These are phyloP conservation scores for Clonostachys rhizophaga DNA, from an alignment of 2,329 filamentous ascomycete species.

Conservation along the genomic window DNA sequence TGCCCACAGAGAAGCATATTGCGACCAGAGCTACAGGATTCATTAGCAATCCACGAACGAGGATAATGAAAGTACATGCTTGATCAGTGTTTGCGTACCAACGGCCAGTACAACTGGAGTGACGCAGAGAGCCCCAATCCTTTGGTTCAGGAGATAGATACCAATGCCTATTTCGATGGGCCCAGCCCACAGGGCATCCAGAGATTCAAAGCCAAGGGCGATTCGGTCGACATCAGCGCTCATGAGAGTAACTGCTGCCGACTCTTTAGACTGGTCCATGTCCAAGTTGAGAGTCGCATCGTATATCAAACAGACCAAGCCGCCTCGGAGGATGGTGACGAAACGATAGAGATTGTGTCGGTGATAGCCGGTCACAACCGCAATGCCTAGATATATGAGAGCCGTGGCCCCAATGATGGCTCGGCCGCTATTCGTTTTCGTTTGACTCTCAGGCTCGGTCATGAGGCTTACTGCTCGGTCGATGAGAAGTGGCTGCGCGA, in stretches of 20 bases:
- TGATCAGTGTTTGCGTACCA: too few relatives aligned
- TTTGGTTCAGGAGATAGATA: constrained; percentile 37
- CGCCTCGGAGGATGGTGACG: constrained; percentile 21
- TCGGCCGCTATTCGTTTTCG: constrained; percentile 3
- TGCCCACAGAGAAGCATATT: neutral
- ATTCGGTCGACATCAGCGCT: constrained; percentile 40
- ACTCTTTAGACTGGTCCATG: constrained; percentile 23
- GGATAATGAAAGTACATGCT: too few relatives aligned
- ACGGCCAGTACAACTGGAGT: constrained; percentile 30
- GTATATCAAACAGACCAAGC: constrained; percentile 24
- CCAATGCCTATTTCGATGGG: constrained; percentile 35
- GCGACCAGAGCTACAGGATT: neutral
- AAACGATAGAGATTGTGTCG: constrained; percentile 32
- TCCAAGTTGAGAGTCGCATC: constrained; percentile 21
- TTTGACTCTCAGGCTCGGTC: neutral
- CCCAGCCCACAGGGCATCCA: constrained; percentile 18
- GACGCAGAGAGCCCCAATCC: constrained; percentile 40
- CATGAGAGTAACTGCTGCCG: constrained; percentile 39
- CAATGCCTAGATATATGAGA: constrained; percentile 11
- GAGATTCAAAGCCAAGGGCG: constrained; percentile 26
- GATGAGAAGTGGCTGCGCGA: constrained; percentile 34
- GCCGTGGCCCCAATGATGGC: constrained; percentile 8
- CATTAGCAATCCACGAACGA: too few relatives aligned
- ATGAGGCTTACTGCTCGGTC: constrained; percentile 25
- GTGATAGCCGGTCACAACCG: constrained; percentile 15